Percentiles rank a stretch among this genome's conserved stretches.
Evolutionary conservation across 768 basidiomycete species (phyloP).

Genomic region (Tylopilus sp.): DNA sequence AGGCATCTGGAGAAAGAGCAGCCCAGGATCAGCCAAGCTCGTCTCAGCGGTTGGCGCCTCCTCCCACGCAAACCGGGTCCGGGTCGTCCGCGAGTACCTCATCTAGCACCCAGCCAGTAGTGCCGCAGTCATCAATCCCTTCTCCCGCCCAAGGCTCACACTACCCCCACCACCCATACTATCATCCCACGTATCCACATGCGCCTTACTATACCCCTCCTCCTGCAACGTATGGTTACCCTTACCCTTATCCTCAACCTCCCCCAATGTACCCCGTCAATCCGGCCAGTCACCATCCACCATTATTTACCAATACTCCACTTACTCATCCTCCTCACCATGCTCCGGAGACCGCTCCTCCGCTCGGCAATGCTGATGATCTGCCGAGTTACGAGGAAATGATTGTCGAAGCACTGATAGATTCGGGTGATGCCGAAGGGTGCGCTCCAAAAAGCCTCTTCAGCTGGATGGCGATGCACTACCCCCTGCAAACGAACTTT

Average conservation of each 20-base stretch:
- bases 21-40: slow-evolving; percentile 16
- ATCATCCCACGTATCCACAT: slow-evolving; percentile 60
- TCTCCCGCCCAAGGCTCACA: slow-evolving; percentile 27
- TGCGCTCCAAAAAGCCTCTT: slow-evolving; percentile 81
- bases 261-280: slow-evolving; percentile 32
- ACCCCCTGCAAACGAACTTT: slow-evolving; percentile 86
- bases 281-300: slow-evolving; percentile 24
- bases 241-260: slow-evolving; percentile 29
- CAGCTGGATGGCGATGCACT: slow-evolving; percentile 77
- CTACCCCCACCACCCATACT: slow-evolving; percentile 57
- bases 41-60: slow-evolving; percentile 15
- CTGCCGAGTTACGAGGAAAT: slow-evolving; percentile 90
- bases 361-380: slow-evolving; percentile 39
- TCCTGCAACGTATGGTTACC: slow-evolving; percentile 36
- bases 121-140: slow-evolving; percentile 19
- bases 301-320: slow-evolving; percentile 36
- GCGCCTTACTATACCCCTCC: slow-evolving; percentile 59
- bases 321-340: slow-evolving; percentile 33
- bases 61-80: slow-evolving; percentile 24
- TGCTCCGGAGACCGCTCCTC: slow-evolving; percentile 26
- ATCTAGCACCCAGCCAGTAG: slow-evolving; percentile 16
- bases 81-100: slow-evolving; percentile 18
- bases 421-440: slow-evolving; percentile 68
- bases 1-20: slow-evolving; percentile 13
- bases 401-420: slow-evolving; percentile 77